Evolutionary conservation across 78 protist genomes (phyloP).

Genomic region (Salpingoeca rosetta): DNA sequence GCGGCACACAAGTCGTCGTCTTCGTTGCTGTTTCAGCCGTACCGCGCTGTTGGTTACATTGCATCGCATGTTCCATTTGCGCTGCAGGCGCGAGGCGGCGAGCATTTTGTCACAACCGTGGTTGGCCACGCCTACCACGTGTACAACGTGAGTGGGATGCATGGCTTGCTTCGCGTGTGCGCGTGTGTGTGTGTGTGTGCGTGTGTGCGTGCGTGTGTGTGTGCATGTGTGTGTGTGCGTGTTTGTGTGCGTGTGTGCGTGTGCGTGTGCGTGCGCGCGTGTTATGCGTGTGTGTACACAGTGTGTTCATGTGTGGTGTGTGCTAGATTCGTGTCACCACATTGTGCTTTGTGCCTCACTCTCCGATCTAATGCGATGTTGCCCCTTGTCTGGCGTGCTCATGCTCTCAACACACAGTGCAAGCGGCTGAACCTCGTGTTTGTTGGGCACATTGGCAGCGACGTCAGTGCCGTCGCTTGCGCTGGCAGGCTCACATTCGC

Average conservation of each 20-base stretch:
- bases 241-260: too few relatives aligned
- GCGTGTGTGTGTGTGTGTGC: not conserved
- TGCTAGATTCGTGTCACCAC: too few relatives aligned
- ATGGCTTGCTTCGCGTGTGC: not conserved
- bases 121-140: conserved; percentile 15
- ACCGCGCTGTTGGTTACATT: conserved; percentile 12
- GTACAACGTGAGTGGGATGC: conserved; percentile 1
- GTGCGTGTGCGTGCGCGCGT: too few relatives aligned
- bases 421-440: not conserved
- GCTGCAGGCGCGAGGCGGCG: conserved; percentile 2
- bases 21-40: conserved; percentile 2
- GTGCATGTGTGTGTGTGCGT: too few relatives aligned
- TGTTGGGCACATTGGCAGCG: too few relatives aligned
- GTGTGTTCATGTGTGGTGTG: too few relatives aligned
- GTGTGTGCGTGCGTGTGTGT: not conserved
- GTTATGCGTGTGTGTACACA: too few relatives aligned
- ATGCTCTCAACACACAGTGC: not conserved
- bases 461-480: too few relatives aligned
- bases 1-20: not conserved
- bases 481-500: too few relatives aligned
- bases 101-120: conserved; percentile 11
- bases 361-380: too few relatives aligned
- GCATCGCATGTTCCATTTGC: conserved; percentile 11
- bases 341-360: too few relatives aligned
- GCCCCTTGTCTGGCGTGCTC: too few relatives aligned